These are phyloP conservation scores for Suillus hirtellus DNA, from an alignment of 768 basidiomycete species.

Conservation along the genomic window DNA sequence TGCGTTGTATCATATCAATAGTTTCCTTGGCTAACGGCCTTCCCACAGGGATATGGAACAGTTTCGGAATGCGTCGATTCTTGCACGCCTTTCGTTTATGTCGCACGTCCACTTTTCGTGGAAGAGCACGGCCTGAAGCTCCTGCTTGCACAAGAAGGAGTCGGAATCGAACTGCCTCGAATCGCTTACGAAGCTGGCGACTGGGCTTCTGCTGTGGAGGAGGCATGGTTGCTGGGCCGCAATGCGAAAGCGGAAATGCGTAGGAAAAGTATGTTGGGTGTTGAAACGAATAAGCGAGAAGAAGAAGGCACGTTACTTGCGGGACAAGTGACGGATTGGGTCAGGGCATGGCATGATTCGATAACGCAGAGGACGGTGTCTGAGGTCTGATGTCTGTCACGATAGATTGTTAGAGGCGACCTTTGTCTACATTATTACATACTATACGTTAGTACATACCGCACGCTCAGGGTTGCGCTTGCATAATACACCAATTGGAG, in stretches of 20 bases:
- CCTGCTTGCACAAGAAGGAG: slow-evolving; percentile 61
- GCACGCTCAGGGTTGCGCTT: neutral
- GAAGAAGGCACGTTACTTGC: slow-evolving; percentile 50
- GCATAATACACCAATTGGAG: neutral
- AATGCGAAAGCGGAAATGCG: slow-evolving; percentile 50
- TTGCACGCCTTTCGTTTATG: slow-evolving; percentile 77
- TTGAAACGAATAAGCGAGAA: slow-evolving; percentile 41
- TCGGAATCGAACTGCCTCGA: slow-evolving; percentile 68
- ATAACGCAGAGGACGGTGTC: neutral
- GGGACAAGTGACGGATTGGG: slow-evolving; percentile 51
- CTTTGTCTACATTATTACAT: neutral
- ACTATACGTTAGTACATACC: neutral
- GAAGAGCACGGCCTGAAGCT: slow-evolving; percentile 77
- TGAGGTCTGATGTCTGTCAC: neutral
- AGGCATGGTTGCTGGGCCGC: slow-evolving; percentile 57
- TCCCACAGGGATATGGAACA: slow-evolving; percentile 71
- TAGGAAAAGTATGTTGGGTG: slow-evolving; percentile 34
- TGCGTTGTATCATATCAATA: slow-evolving; percentile 33
- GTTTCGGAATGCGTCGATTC: slow-evolving; percentile 79
- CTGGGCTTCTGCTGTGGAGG: slow-evolving; percentile 60
- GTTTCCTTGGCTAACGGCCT: slow-evolving; percentile 3
- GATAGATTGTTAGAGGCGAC: neutral
- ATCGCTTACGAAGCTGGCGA: slow-evolving; percentile 69
- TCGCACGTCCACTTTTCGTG: slow-evolving; percentile 77
- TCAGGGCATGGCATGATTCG: slow-evolving; percentile 21